Evolutionary conservation across 176 grass and related monocot species (phyloP), one percentile per base, ranked within the genome.

Genomic region (Lolium multiflorum): DNA sequence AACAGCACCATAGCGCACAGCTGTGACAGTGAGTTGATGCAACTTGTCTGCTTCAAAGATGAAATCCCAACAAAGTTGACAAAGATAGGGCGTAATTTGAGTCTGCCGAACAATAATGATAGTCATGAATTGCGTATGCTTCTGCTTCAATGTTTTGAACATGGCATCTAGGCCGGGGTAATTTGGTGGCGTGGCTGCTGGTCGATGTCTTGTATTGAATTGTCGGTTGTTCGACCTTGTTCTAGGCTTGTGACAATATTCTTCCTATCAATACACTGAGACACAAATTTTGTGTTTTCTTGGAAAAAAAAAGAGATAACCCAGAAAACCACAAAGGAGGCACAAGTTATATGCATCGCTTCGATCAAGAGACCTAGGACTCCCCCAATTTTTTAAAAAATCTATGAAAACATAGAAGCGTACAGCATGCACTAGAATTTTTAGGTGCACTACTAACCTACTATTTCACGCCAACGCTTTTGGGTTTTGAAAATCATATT

Each of bases 21-120:
- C 7, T 51, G 50, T 71, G 35, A n/a, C 9, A 56, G 26, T 44
- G 24, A 26, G 26, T 15, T 14, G 51, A 44, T 7, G 9, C n/a
- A 41, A 13, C 11, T 15, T 9, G 5, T 59, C 52, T 73, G 37
- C n/a, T 73, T 73, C 44, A 14, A 28, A 59, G 41, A 26, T 74
- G 54, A 71, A 74, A 22, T 16, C 41, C 41, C 66, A 48, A 14
- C 1, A 74, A 62, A 75, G 55, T 14, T 74, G 81, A 74, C 22
- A 84, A 74, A 61, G 39, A 75, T 11, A 74, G 35, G 67, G 43
- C 20, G 13, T 8, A 13, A 38, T 52, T 70, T 10, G 14, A 37
- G 14, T 37, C 14, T 8, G 15, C 28, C 14, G 1, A 8, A 16
- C 6, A 66, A 66, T 16, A 66, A 66, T 16, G 63, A 26, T 66